Evolutionary conservation across 192 early-diverging fungal species (phyloP).

Genomic region (Phycomyces blakesleeanus): DNA sequence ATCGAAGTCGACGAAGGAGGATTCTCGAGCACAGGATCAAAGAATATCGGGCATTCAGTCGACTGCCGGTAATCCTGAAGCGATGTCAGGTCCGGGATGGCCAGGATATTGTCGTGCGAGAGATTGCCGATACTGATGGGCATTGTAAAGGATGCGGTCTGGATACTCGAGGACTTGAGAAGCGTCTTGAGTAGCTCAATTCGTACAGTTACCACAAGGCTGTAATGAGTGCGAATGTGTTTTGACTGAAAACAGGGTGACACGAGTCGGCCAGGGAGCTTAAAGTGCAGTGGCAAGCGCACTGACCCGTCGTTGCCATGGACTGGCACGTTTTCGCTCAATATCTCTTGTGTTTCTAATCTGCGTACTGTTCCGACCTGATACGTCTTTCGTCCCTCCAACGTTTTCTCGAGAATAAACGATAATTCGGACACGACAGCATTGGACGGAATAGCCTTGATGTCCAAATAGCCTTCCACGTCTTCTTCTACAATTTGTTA

Average conservation of each 20-base stretch:
- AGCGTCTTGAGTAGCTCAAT: slow-evolving; percentile 15
- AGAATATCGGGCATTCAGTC: slow-evolving; percentile 26
- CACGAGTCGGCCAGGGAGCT: slow-evolving; percentile 33
- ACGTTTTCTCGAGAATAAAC: slow-evolving; percentile 30
- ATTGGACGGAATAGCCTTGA: slow-evolving; percentile 18
- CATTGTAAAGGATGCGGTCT: slow-evolving; percentile 22
- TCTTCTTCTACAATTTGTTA: slow-evolving; percentile 26
- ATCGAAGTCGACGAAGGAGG: slow-evolving; percentile 13
- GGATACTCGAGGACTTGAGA: slow-evolving; percentile 12
- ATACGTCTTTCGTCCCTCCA: slow-evolving; percentile 23
- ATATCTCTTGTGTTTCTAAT: slow-evolving; percentile 18
- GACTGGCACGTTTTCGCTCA: slow-evolving; percentile 2
- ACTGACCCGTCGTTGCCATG: neutral
- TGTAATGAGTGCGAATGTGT: slow-evolving; percentile 35
- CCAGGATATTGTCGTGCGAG: slow-evolving; percentile 24
- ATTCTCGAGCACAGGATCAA: slow-evolving; percentile 31
- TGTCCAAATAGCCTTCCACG: slow-evolving; percentile 13
- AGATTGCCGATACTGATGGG: slow-evolving; percentile 36
- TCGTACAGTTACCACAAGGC: slow-evolving; percentile 11
- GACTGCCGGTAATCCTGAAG: slow-evolving; percentile 21
- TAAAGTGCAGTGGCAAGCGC: slow-evolving; percentile 15
- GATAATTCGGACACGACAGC: slow-evolving; percentile 11
- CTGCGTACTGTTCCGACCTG: slow-evolving; percentile 23
- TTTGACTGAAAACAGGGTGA: slow-evolving; percentile 34
- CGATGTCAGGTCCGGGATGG: slow-evolving; percentile 27